A percentile compares a stretch with the other conserved stretches of the same genome.
Conservation (phyloP, 2,329 filamentous ascomycete species). For the Aspergillus jensenii region DNA sequence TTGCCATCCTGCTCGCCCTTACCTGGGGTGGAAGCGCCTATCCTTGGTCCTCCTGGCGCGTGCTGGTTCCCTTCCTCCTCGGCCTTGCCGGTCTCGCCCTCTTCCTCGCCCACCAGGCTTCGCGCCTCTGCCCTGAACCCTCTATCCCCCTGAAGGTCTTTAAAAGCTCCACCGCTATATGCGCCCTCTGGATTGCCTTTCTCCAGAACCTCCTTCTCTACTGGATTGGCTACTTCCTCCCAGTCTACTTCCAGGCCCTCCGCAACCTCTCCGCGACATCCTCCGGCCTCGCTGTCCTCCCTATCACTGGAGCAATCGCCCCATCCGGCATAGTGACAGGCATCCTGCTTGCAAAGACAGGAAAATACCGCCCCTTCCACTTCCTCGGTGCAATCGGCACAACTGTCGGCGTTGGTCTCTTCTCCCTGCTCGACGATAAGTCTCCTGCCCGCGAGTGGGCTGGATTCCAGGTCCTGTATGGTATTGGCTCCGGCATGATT, state of each 20-base stretch:
- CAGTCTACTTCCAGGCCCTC: slow-evolving; percentile 4
- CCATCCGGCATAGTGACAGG: not conserved
- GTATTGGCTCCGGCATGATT: not conserved
- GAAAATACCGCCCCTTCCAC: not conserved
- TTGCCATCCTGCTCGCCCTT: slow-evolving; percentile 15
- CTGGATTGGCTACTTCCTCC: slow-evolving; percentile 2
- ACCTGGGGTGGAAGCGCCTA: slow-evolving; percentile 22
- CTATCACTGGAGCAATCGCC: not conserved
- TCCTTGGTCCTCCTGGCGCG: slow-evolving; percentile 57
- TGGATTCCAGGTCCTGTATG: not conserved
- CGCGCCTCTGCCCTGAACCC: not conserved
- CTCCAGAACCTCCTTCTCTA: not conserved
- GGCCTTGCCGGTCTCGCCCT: slow-evolving; percentile 42
- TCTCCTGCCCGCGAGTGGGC: not conserved
- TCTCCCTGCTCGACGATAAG: not conserved
- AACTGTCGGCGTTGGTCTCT: not conserved
- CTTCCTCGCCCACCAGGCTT: not conserved
- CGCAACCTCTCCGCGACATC: not conserved
- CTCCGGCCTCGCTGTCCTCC: slow-evolving; percentile 1
- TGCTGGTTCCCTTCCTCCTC: slow-evolving; percentile 57
- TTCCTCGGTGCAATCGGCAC: not conserved
- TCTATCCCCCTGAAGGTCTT: not conserved
- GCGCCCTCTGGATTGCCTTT: not conserved
- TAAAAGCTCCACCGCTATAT: not conserved
- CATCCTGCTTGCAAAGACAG: not conserved